phyloP scores from a whole-genome alignment of 192 early-diverging fungal genomes.

The Entomortierella parvispora region DNA sequence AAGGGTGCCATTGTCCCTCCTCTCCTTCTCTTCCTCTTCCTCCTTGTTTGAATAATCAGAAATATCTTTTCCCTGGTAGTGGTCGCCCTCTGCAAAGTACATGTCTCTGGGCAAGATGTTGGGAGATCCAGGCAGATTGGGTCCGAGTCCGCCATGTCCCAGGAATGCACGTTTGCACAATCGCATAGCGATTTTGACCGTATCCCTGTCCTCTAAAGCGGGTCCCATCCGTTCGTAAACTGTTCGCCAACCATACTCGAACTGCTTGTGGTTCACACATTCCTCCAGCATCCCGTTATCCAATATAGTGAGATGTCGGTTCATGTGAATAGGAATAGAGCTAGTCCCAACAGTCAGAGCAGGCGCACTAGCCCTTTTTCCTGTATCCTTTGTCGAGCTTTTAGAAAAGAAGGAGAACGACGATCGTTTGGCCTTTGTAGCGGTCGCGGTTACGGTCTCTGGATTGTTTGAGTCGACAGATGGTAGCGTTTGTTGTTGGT shows the following conservation, averaged over 20 bases:
- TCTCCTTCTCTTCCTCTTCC: not conserved
- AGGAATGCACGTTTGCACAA: conserved; percentile 31
- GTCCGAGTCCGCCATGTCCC: conserved; percentile 11
- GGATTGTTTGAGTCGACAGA: no score
- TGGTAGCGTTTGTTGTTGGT: no score
- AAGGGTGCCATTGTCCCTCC: no score
- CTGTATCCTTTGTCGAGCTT: not conserved
- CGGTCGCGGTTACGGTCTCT: no score
- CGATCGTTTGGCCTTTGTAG: no score
- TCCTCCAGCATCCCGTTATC: conserved; percentile 40
- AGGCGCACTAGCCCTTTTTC: not conserved
- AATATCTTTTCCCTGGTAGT: not conserved
- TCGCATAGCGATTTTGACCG: conserved; percentile 25
- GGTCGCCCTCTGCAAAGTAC: conserved; percentile 12
- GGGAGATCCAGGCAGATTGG: conserved; percentile 9
- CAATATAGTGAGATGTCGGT: conserved; percentile 15
- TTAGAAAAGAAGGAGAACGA: not conserved
- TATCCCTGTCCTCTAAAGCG: conserved; percentile 23
- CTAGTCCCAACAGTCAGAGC: not conserved
- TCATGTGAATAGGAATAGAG: not conserved
- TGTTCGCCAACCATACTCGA: conserved; percentile 31
- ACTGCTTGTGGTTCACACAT: conserved; percentile 35
- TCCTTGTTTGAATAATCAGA: not conserved
- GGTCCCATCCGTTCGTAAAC: conserved; percentile 43
- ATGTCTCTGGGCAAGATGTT: conserved; percentile 8